Conservation (phyloP, 176 grass and related monocot genomes). For the Alloteropsis semialata region DNA sequence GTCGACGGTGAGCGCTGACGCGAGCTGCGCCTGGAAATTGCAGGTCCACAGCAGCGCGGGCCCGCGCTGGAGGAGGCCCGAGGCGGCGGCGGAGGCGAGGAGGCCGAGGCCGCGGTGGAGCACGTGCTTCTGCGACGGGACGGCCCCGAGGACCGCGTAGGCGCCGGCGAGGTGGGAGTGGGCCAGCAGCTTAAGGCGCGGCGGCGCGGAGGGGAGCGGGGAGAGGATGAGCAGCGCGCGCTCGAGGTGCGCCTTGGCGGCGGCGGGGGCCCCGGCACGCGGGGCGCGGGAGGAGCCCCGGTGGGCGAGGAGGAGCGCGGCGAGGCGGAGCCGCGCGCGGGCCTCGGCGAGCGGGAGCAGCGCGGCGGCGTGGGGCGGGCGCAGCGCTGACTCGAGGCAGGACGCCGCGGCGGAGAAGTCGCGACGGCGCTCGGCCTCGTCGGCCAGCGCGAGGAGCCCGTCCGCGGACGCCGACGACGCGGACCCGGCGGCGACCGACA, state of each 20-base stretch:
- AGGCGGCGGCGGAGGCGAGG: conserved; percentile 34
- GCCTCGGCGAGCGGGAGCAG: conserved; percentile 84
- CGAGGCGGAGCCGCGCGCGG: conserved; percentile 75
- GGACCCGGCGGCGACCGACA: conserved; percentile 24
- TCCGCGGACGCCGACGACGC: conserved; percentile 46
- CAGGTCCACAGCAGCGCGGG: conserved; percentile 64
- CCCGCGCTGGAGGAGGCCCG: conserved; percentile 24
- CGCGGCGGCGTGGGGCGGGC: conserved; percentile 32
- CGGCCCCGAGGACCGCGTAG: conserved; percentile 63
- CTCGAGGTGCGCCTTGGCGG: conserved; percentile 84
- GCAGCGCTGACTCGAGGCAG: conserved; percentile 69
- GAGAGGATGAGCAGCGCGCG: conserved; percentile 74
- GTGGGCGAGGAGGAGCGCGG: conserved; percentile 50
- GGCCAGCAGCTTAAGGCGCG: conserved; percentile 75
- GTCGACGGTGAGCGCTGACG: conserved; percentile 64
- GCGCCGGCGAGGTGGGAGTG: conserved; percentile 71
- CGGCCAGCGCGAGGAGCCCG: conserved; percentile 79
- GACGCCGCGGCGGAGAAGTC: conserved; percentile 50
- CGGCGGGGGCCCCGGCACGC: conserved; percentile 48
- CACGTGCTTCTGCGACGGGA: conserved; percentile 69
- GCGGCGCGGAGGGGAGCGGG: conserved; percentile 59
- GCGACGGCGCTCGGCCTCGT: conserved; percentile 71
- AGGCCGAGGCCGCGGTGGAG: conserved; percentile 62
- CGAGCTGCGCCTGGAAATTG: conserved; percentile 92
- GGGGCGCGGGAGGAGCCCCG: conserved; percentile 18